These are phyloP conservation scores for Lactifluus volemus DNA, from an alignment of 768 basidiomycete genomes.

Conservation along the genomic window DNA sequence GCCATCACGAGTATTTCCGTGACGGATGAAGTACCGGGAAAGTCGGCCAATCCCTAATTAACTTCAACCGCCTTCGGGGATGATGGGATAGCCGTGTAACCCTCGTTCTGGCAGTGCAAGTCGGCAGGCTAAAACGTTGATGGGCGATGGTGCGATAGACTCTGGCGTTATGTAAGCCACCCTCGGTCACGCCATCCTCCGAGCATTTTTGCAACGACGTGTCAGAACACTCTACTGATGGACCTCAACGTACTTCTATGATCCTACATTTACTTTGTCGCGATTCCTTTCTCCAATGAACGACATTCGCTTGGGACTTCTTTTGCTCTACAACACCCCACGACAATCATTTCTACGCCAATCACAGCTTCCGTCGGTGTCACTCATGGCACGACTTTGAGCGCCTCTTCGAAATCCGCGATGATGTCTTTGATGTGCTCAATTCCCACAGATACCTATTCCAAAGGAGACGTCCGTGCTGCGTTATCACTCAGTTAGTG, in stretches of 20 bases:
- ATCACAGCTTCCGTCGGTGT: not conserved
- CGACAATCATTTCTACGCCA: not conserved
- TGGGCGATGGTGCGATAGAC: not conserved
- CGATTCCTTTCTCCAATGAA: not conserved
- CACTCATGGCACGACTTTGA: conserved; percentile 23
- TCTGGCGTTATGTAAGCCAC: not conserved
- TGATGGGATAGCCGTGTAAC: no score
- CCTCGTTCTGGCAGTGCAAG: no score
- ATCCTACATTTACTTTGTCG: not conserved
- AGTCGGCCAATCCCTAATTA: no score
- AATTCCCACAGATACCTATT: conserved; percentile 35
- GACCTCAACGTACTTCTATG: no score
- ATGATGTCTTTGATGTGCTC: conserved; percentile 37
- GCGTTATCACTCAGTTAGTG: not conserved
- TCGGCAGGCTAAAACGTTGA: not conserved
- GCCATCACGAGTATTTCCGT: no score
- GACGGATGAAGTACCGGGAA: no score
- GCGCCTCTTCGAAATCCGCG: conserved; percentile 33
- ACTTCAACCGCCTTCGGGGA: no score
- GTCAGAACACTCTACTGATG: no score
- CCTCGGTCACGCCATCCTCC: no score
- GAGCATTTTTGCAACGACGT: no score
- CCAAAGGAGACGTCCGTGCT: not conserved
- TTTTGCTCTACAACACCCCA: not conserved
- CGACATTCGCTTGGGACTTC: not conserved